Base-by-base conservation (phyloP, 2,329 filamentous ascomycete species). In the Xylaria arbuscula region DNA sequence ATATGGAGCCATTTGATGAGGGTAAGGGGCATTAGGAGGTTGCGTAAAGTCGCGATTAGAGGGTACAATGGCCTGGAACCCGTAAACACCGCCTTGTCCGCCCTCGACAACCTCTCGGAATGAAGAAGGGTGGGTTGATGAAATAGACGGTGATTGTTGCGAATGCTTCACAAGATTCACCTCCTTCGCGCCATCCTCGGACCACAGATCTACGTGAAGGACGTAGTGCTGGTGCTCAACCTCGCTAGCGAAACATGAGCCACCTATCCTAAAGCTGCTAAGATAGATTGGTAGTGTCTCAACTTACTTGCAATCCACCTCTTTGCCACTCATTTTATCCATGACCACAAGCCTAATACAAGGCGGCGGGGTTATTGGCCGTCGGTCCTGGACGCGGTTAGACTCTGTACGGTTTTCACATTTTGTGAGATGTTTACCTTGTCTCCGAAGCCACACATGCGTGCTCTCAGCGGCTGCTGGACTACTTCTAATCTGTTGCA, bases 361-460 rank as follows among this genome's bases (percentile, higher is more conserved):
- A 2, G 96, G 95, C 24, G 96, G 96, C 15, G 96, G 95, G 34
- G 96, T 98, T 75, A 99, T 98, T 32, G 96, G 96, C 72, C 96
- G 88, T 72, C 96, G 92, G 80, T 99, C 96, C 92, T 97, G 76
- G 64, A 60, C 28, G 38, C 47, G 68, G 69, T 69, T 51, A 58
- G 24, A 28, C 54, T 72, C n/a, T 48, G 66, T 24, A 55, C 38
- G n/a, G 53, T 28, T 72, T 47, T 60, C 38, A 64, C 17, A 61
- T 57, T 22, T 62, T 61, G 53, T 62, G 34, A 54, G 42, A 62
- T 67, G 65, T 75, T 83, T 82, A 96, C 93, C 87, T 98, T 99
- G 84, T 99, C 96, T 70, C 96, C 96, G 82, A 98, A 99, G 8
- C 96, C 96, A 83, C 96, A 99, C 96, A 98, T 98, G 70, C 96